Percentiles rank a stretch among this genome's conserved stretches.
Conservation (phyloP, 2,329 filamentous ascomycete genomes). For the Cytospora leucostoma region DNA sequence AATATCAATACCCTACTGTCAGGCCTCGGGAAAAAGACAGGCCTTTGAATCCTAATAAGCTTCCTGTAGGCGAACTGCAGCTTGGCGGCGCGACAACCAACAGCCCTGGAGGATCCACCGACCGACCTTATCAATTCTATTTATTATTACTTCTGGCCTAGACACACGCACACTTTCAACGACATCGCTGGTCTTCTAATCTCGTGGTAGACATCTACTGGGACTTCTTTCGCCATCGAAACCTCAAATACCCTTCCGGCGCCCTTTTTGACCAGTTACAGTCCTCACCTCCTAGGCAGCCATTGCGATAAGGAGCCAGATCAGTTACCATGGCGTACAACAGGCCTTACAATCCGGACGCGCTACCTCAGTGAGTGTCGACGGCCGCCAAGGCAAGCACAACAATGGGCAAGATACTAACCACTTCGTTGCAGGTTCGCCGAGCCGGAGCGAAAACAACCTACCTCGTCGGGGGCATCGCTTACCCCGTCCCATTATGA, state of each 20-base stretch:
- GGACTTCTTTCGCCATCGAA: background rate
- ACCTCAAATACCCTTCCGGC: background rate
- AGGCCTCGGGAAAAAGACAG: slow-evolving; percentile 7
- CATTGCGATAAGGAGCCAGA: slow-evolving; percentile 5
- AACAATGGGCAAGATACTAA: slow-evolving; percentile 21
- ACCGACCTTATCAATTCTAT: slow-evolving; percentile 23
- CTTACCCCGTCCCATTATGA: slow-evolving; percentile 46
- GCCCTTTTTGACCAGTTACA: slow-evolving; percentile 1
- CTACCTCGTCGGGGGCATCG: slow-evolving; percentile 32
- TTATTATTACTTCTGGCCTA: slow-evolving; percentile 8
- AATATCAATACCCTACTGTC: background rate
- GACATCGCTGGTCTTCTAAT: slow-evolving; percentile 8
- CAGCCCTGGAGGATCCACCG: slow-evolving; percentile 2
- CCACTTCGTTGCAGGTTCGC: slow-evolving; percentile 45
- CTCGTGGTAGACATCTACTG: background rate
- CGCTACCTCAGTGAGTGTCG: slow-evolving; percentile 76
- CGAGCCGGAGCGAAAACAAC: slow-evolving; percentile 47
- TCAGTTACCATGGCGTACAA: slow-evolving; percentile 81
- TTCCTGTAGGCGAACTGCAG: slow-evolving; percentile 13
- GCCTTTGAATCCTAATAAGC: slow-evolving; percentile 1
- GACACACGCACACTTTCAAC: background rate
- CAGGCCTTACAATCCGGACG: slow-evolving; percentile 88
- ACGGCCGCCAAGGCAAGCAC: background rate
- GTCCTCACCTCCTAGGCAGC: slow-evolving; percentile 2
- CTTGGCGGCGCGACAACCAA: slow-evolving; percentile 16